These are phyloP conservation scores for Aspergillus sp. DNA, from an alignment of 2,329 filamentous ascomycete species.

Conservation along the genomic window DNA sequence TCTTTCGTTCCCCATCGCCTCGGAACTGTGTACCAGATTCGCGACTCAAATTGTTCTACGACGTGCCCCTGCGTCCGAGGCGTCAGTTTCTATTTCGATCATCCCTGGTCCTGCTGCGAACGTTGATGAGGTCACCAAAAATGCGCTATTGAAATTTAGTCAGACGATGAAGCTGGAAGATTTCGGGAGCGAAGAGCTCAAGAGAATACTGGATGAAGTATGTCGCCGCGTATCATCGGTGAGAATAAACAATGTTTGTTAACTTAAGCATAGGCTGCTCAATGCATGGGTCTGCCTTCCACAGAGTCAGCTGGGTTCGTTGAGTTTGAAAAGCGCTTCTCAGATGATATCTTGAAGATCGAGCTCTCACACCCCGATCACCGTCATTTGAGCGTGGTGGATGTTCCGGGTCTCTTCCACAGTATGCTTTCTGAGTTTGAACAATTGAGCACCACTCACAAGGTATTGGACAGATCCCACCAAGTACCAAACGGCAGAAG, in stretches of 20 bases:
- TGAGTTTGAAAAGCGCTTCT: conserved; percentile 24
- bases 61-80: conserved; percentile 6
- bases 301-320: conserved; percentile 6
- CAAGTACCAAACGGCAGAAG: conserved; percentile 46
- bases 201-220: conserved; percentile 17
- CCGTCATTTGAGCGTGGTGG: conserved; percentile 35
- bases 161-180: conserved; percentile 5
- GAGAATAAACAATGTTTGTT: not conserved
- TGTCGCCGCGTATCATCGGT: not conserved
- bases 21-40: conserved; percentile 25
- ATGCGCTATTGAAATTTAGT: conserved; percentile 11
- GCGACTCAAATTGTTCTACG: conserved; percentile 25
- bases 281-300: conserved; percentile 20
- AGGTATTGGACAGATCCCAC: conserved; percentile 24
- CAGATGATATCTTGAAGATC: conserved; percentile 36
- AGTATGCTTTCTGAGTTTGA: conserved; percentile 8
- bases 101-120: conserved; percentile 21
- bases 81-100: conserved; percentile 22
- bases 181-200: conserved; percentile 14
- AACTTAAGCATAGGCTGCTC: conserved; percentile 14
- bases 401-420: conserved; percentile 39
- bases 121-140: conserved; percentile 5
- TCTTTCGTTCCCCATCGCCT: conserved; percentile 21
- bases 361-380: conserved; percentile 36
- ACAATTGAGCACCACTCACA: not conserved